Evolutionary conservation across 83 land plant genomes (phyloP).

Genomic region (Picea mariana): DNA sequence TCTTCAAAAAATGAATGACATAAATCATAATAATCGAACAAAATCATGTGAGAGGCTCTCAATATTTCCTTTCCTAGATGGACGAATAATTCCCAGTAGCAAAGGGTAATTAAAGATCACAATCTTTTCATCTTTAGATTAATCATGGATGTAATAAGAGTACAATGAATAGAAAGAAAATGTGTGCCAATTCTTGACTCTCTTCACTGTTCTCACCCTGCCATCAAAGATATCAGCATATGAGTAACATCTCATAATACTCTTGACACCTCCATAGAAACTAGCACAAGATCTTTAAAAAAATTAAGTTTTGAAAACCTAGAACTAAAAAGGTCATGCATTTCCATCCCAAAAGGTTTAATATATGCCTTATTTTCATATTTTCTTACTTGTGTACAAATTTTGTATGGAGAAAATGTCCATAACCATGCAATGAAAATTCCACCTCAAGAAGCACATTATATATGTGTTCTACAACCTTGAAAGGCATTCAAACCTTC

Average conservation of each 20-base stretch:
- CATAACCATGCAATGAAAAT: not conserved
- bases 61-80: too few relatives aligned
- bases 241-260: too few relatives aligned
- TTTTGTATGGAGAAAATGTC: not conserved
- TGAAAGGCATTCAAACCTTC: too few relatives aligned
- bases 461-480: constrained; percentile 19
- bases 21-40: too few relatives aligned
- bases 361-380: not conserved
- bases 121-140: too few relatives aligned
- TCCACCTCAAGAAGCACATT: not conserved
- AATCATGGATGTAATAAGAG: constrained; percentile 10
- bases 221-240: not conserved
- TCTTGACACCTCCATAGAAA: too few relatives aligned
- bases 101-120: too few relatives aligned
- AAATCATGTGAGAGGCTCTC: too few relatives aligned
- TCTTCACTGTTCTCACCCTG: constrained; percentile 28
- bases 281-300: not conserved
- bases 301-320: not conserved
- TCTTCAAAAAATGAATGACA: too few relatives aligned
- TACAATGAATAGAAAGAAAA: constrained; percentile 10
- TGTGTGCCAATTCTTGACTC: not conserved
- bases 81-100: too few relatives aligned
- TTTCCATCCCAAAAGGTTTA: not conserved
- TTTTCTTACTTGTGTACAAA: not conserved
- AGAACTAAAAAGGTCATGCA: not conserved